Percentiles rank a stretch among this genome's conserved stretches.
Conservation (phyloP, 768 basidiomycete species). For the Leccinum pellstonianum region DNA sequence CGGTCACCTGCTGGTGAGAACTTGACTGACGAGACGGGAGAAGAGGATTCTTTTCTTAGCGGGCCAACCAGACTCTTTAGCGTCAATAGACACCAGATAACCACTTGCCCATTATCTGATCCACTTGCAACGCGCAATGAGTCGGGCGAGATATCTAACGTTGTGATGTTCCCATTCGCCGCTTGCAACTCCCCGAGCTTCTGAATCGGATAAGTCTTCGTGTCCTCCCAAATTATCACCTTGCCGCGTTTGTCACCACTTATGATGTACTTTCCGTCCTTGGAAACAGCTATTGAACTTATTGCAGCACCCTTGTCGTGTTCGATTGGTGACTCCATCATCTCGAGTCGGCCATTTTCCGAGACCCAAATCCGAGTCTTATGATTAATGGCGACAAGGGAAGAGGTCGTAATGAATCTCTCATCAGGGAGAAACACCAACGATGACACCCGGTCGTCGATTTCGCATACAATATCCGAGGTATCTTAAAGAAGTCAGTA, state of each 20-base stretch:
- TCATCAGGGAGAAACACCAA: constrained; percentile 3
- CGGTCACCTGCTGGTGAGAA: constrained; percentile 16
- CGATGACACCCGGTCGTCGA: not conserved
- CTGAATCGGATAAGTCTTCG: not conserved
- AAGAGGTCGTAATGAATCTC: not conserved
- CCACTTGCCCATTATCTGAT: constrained; percentile 4
- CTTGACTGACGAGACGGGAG: constrained; percentile 15
- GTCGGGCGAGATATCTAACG: constrained; percentile 11
- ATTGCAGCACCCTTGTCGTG: not conserved
- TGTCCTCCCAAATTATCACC: constrained; percentile 12
- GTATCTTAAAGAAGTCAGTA: not conserved
- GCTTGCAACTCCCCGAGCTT: not conserved
- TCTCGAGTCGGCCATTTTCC: not conserved
- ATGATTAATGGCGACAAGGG: not conserved
- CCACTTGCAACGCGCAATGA: constrained; percentile 3
- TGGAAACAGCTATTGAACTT: constrained; percentile 3
- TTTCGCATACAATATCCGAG: not conserved
- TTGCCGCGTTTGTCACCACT: constrained; percentile 6
- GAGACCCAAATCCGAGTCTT: not conserved
- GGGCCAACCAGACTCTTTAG: constrained; percentile 1
- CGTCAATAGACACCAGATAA: constrained; percentile 5
- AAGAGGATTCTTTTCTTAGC: not conserved
- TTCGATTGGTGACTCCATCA: not conserved
- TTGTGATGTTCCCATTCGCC: constrained; percentile 2
- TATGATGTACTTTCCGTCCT: constrained; percentile 10